A percentile compares a stretch with the other conserved stretches of the same genome.
Evolutionary conservation across 2,329 filamentous ascomycete species (phyloP).

Genomic region (Fusarium camptoceras): DNA sequence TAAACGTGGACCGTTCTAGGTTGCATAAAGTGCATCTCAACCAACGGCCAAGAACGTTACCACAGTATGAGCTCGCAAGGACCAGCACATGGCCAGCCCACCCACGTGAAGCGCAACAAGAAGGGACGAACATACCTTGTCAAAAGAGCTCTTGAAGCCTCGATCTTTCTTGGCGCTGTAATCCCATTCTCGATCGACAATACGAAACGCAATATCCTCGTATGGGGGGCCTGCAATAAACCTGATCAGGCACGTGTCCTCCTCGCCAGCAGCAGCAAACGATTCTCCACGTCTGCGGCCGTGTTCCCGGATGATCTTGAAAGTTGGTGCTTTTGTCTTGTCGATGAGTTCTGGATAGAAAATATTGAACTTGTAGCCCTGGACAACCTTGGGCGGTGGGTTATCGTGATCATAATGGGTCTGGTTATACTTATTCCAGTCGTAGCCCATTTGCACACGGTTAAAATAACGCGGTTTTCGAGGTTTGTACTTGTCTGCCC

Average conservation of each 20-base stretch:
- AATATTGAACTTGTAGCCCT: slow-evolving; percentile 99
- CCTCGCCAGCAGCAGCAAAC: slow-evolving; percentile 91
- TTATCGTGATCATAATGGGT: slow-evolving; percentile 99
- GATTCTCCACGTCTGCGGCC: slow-evolving; percentile 91
- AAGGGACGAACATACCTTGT: slow-evolving; percentile 76
- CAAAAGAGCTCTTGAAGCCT: slow-evolving; percentile 95
- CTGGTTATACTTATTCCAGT: slow-evolving; percentile 99
- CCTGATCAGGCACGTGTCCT: slow-evolving; percentile 95
- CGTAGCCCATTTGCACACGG: slow-evolving; percentile 97
- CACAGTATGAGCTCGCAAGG: slow-evolving; percentile 14
- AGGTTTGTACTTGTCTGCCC: slow-evolving; percentile 86
- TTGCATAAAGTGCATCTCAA: slow-evolving; percentile 23
- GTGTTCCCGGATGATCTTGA: slow-evolving; percentile 93
- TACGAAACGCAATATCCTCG: slow-evolving; percentile 95
- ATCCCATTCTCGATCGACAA: slow-evolving; percentile 99
- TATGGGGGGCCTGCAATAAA: slow-evolving; percentile 97
- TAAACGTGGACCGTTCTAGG: slow-evolving; percentile 23
- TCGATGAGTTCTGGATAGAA: slow-evolving; percentile 98
- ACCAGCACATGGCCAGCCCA: slow-evolving; percentile 30
- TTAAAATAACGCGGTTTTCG: slow-evolving; percentile 98
- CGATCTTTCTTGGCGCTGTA: slow-evolving; percentile 95
- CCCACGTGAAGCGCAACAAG: slow-evolving; percentile 30
- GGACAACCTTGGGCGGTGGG: slow-evolving; percentile 95
- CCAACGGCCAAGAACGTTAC: slow-evolving; percentile 18
- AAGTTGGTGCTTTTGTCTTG: slow-evolving; percentile 93